Evolutionary conservation across 805 yeast genomes (phyloP), one percentile per base, ranked within the genome.

Genomic region (Lipomyces mesembrius): DNA sequence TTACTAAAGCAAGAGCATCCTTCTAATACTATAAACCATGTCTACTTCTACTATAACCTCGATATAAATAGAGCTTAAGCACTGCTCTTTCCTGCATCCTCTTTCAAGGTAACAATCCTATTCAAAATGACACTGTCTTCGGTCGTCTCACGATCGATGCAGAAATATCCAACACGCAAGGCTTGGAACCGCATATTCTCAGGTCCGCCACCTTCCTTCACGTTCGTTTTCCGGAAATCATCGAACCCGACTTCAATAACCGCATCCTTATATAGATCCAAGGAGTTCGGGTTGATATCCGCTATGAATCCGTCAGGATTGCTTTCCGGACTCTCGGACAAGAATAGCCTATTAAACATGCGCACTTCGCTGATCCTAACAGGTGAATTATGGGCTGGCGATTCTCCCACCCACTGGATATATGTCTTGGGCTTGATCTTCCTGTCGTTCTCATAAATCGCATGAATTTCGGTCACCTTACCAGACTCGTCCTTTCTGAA

Each of bases 171-270:
- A 57, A 91, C 94, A 81, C 99, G 87, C 79, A 95, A 85, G 37
- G 97, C 99, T 82, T 95, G 99, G 92, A 95, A 95, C 79, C 99
- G 87, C 39, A 91, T 92, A n/a, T 93, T 85, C 78, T 93, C 96
- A 57, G 87, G 85, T 2, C 86, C 83, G 79, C 70, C 83, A 80
- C 43, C 83, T 83, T 52, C 79, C 79, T 72, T 84, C 83, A 71
- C 92, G 89, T 75, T 84, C 83, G 60, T 82, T 72, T 85, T 87
- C 67, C 78, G 77, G 73, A 95, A 85, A 62, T 90, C 90, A 57
- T 79, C 77, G 79, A 93, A 89, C 17, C 91, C 90, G 35, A 87
- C 84, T 79, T 95, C 99, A 67, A 95, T 83, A 57, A 93, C 78
- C 3, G 97, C 91, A 69, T 81, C 81, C 68, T 79, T 80, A 74